Evolutionary conservation across 345 rosid species (phyloP), one percentile per base, ranked within the genome.

Genomic region (Eutrema heterophyllum): DNA sequence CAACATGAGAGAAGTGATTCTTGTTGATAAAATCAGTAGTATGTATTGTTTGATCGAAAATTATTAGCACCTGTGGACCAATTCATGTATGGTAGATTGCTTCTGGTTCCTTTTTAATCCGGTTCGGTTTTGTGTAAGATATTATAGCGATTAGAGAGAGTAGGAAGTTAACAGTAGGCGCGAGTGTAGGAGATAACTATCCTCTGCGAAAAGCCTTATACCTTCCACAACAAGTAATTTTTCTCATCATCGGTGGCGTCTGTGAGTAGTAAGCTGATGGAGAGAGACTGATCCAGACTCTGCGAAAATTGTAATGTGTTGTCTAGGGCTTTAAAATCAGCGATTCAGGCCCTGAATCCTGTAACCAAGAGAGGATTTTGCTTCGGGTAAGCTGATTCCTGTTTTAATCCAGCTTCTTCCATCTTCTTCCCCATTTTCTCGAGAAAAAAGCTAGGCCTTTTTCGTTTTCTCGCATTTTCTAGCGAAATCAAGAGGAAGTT

Each of bases 211-310:
- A 52, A 63, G 45, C 21, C 53, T 14, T 39, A 14, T n/a, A 72
- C 6, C 76, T 72, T 72, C 46, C 63, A 7, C 43, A 56, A 73
- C 72, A 73, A 73, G 72, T 48, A 41, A 73, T 2, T 56, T 63
- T 32, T 26, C 9, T 48, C 16, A 4, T 29, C 36, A 21, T 21
- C 24, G 24, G 24, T 21, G 24, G 14, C 51, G 32, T 40, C 43
- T 18, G 40, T 27, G 16, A 14, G 40, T 10, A 14, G 51, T 10
- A 60, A 50, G 62, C 44, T 72, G 35, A 41, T 13, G 30, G 36
- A 62, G 50, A 51, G 52, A 14, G 68, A 71, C 51, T 59, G 45
- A 58, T 58, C 39, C 59, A 71, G 58, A 12, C 36, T 51, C 61
- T 9, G 14, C 50, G 61, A 49, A 15, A 48, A 51, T 1, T 4